phyloP scores from a whole-genome alignment of 352 stramenopile species.

The Thalassiosira hispida region DNA sequence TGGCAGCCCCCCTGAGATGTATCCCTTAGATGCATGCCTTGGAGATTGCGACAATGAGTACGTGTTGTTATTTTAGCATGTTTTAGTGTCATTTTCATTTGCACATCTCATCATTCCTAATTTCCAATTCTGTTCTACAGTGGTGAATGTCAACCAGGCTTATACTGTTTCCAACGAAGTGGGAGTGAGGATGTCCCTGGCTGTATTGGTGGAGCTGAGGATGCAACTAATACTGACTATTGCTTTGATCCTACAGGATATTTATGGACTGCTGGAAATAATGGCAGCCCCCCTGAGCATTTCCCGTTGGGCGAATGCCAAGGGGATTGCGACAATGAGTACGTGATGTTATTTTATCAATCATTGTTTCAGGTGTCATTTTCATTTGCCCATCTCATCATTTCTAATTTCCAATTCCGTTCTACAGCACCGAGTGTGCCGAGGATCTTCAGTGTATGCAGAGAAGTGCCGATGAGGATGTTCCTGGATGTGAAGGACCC shows the following conservation, averaged over 20 bases:
- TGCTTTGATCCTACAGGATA: background rate
- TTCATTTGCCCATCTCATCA: no score
- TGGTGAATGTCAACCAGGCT: background rate
- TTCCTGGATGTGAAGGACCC: background rate
- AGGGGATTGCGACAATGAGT: conserved; percentile 55
- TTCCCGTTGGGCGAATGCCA: conserved; percentile 38
- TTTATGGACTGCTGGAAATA: no score
- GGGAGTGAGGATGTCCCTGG: background rate
- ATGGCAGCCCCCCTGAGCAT: background rate
- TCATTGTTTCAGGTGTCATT: no score
- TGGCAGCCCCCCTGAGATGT: background rate
- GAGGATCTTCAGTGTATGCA: background rate
- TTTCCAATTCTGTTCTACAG: no score
- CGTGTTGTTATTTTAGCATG: no score
- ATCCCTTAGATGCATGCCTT: background rate
- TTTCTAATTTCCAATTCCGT: no score
- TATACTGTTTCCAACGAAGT: background rate
- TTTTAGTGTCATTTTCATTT: no score
- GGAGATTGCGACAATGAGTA: conserved; percentile 9
- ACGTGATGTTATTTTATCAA: no score
- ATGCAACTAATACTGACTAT: no score
- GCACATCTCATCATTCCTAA: no score
- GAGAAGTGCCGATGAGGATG: background rate
- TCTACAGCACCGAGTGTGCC: no score
- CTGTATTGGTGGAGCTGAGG: no score